Evolutionary conservation across 805 yeast species (phyloP).

Genomic region (Saturnispora serradocipensis): DNA sequence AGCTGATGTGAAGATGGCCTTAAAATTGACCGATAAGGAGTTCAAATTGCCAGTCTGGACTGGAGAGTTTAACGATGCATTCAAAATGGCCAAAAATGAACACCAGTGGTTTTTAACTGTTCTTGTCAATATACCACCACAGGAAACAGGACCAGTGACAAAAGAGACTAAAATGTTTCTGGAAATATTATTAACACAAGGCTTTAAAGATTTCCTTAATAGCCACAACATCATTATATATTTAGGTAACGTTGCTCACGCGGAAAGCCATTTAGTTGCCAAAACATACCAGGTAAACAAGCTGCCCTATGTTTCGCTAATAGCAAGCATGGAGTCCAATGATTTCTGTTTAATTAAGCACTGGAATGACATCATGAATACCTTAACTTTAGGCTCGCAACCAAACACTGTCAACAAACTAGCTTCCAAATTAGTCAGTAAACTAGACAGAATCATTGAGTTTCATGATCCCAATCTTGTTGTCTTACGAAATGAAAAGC

Average conservation of each 20-base stretch:
- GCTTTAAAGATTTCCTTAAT: slow-evolving; percentile 29
- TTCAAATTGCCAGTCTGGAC: slow-evolving; percentile 21
- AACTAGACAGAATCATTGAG: slow-evolving; percentile 35
- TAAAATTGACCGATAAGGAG: slow-evolving; percentile 21
- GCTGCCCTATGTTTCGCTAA: slow-evolving; percentile 47
- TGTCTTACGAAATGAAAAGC: slow-evolving; percentile 49
- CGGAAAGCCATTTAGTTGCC: slow-evolving; percentile 62
- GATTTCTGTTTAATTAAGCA: not conserved
- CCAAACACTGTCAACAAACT: not conserved
- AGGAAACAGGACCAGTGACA: slow-evolving; percentile 26
- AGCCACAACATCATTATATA: slow-evolving; percentile 45
- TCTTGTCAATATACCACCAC: slow-evolving; percentile 38
- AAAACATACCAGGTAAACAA: slow-evolving; percentile 41
- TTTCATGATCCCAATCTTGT: slow-evolving; percentile 54
- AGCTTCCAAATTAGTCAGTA: slow-evolving; percentile 25
- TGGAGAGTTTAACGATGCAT: slow-evolving; percentile 36
- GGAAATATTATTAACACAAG: slow-evolving; percentile 30
- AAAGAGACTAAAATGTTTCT: slow-evolving; percentile 18
- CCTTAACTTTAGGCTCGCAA: not conserved
- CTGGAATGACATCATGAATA: not conserved
- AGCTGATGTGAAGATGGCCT: slow-evolving; percentile 12
- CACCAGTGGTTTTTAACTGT: slow-evolving; percentile 46
- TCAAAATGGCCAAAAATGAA: slow-evolving; percentile 30
- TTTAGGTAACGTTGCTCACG: slow-evolving; percentile 53
- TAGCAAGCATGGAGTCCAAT: slow-evolving; percentile 30